These are phyloP conservation scores for Tylopilus rubrobrunneus DNA, from an alignment of 768 basidiomycete genomes.

Conservation along the genomic window DNA sequence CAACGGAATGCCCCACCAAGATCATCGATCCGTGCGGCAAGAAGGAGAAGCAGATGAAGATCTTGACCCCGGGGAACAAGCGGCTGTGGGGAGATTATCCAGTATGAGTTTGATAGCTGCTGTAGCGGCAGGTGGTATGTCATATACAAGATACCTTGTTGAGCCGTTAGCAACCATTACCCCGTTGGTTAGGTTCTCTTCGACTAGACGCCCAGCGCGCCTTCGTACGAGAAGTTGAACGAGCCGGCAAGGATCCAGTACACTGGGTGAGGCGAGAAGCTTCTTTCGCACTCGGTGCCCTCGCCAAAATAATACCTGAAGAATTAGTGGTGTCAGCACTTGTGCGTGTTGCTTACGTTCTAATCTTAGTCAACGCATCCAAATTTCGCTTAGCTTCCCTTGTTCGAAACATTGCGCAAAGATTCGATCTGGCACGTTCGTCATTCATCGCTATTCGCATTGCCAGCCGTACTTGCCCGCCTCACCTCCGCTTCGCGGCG, in stretches of 20 bases:
- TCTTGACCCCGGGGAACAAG: slow-evolving; percentile 55
- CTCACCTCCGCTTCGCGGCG: slow-evolving; percentile 57
- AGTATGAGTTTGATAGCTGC: slow-evolving; percentile 94
- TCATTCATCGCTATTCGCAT: slow-evolving; percentile 80
- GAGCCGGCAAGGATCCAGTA: slow-evolving; percentile 59
- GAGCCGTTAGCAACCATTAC: slow-evolving; percentile 3
- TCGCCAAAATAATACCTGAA: slow-evolving; percentile 83
- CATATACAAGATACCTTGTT: slow-evolving; percentile 7
- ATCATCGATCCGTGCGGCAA: slow-evolving; percentile 15
- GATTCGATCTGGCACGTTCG: slow-evolving; percentile 82
- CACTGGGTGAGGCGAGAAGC: slow-evolving; percentile 85
- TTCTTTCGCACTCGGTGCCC: slow-evolving; percentile 80
- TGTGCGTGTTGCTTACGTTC: slow-evolving; percentile 38
- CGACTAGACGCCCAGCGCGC: slow-evolving; percentile 52
- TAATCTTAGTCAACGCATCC: not conserved
- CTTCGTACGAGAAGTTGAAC: slow-evolving; percentile 72
- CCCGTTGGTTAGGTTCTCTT: slow-evolving; percentile 43
- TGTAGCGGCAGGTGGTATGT: slow-evolving; percentile 72
- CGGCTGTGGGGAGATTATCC: slow-evolving; percentile 78
- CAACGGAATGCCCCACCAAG: slow-evolving; percentile 14
- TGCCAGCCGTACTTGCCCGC: slow-evolving; percentile 74
- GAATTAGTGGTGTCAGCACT: slow-evolving; percentile 63
- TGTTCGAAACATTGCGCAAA: slow-evolving; percentile 65
- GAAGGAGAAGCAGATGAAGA: slow-evolving; percentile 37
- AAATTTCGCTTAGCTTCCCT: slow-evolving; percentile 55